Percentiles rank a stretch among this genome's conserved stretches.
phyloP scores from a whole-genome alignment of 148 eudicot genomes.

The Chenopodium suecicum region DNA sequence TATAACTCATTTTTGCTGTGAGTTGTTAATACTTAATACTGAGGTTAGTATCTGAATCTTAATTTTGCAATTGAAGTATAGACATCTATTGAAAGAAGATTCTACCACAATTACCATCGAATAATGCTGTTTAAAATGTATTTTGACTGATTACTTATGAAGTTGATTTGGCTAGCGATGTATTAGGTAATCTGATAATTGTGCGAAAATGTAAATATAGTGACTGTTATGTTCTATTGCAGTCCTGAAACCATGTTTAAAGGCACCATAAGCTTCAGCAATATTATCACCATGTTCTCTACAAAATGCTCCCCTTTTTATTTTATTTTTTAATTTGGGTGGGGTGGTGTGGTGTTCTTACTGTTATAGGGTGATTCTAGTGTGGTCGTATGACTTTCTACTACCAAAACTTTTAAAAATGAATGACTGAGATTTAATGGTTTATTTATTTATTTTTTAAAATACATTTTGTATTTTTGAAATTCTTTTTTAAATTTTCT shows the following conservation, averaged over 20 bases:
- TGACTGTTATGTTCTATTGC: background rate
- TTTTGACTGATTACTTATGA: background rate
- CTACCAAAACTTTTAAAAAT: no score
- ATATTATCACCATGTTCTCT: background rate
- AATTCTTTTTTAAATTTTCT: no score
- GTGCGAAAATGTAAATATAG: background rate
- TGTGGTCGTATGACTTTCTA: no score
- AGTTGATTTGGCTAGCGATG: background rate
- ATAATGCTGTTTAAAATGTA: background rate
- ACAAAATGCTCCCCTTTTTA: background rate
- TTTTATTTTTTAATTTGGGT: background rate
- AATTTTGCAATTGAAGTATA: background rate
- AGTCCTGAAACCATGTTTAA: background rate
- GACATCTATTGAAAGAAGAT: no score
- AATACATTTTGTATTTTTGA: no score
- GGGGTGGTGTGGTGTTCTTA: background rate
- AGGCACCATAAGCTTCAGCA: background rate
- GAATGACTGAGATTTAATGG: no score
- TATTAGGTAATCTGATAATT: background rate
- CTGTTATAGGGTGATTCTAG: no score
- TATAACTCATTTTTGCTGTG: background rate
- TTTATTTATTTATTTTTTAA: no score
- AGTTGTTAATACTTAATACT: background rate
- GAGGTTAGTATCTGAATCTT: background rate
- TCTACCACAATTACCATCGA: background rate